Evolutionary conservation across 345 rosid genomes (phyloP), one percentile per base, ranked within the genome.

Genomic region (Salix koriyanagi): DNA sequence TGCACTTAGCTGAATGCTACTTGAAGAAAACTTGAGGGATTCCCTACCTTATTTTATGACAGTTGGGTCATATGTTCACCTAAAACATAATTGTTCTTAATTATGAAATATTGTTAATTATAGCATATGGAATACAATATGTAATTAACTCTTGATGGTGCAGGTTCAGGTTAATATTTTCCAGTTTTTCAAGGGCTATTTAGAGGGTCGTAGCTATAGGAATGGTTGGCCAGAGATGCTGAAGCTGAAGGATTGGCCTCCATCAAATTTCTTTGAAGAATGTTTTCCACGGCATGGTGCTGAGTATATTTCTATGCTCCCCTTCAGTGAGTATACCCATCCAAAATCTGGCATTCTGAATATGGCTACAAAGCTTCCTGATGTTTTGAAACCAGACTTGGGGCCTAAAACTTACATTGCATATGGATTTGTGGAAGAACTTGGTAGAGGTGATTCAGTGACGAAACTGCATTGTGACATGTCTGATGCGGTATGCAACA

Each of bases 391-490:
- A 79, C 93, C 93, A 21, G 93, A 89, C 65, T 70, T 89, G 88
- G 93, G 93, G 56, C 91, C 93, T 28, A 89, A 89, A 81, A 83
- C 89, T 21, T 89, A 88, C 78, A 89, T 89, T 32, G 93, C 88
- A 8, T 88, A 89, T 75, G 90, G 90, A 32, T 62, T 73, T 77
- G 30, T 58, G 7, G 70, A 79, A 74, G 89, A 87, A 81, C 92
- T 88, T 76, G 90, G 89, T 18, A 71, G 91, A 67, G 92, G 88
- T 37, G 91, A 87, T 82, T 89, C 91, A 16, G 89, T 85, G 73
- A 87, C 89, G 3, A 88, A 87, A 65, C 88, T 89, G 36, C 90
- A 85, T 44, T 84, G 90, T 60, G 90, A 89, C 79, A 82, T 87
- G 50, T 86, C 89, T 80, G 90, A 89, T 76, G 92, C 90, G 87